Conservation (phyloP, 768 basidiomycete genomes). For the Solioccasus polychromus region DNA sequence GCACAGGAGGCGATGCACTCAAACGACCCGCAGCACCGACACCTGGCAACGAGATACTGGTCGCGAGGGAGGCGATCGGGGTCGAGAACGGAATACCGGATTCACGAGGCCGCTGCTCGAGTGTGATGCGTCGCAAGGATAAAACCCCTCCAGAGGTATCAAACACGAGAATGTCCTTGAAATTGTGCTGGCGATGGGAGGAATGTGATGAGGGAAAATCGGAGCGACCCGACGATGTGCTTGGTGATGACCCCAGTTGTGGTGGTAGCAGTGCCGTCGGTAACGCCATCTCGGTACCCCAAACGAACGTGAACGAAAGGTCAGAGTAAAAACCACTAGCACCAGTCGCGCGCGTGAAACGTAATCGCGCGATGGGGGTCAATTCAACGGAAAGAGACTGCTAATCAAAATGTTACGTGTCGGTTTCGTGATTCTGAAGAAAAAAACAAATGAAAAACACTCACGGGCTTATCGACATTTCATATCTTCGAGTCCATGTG, state of each 20-base stretch:
- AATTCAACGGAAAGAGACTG: slow-evolving; percentile 54
- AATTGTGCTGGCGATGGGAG: slow-evolving; percentile 40
- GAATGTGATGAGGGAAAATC: slow-evolving; percentile 28
- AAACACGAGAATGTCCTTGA: slow-evolving; percentile 68
- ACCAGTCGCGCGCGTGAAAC: slow-evolving; percentile 30
- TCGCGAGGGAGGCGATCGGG: slow-evolving; percentile 37
- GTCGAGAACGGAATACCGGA: slow-evolving; percentile 22
- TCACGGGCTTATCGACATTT: slow-evolving; percentile 49
- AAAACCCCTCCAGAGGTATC: slow-evolving; percentile 57
- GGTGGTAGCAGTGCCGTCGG: slow-evolving; percentile 40
- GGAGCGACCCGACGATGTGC: slow-evolving; percentile 28
- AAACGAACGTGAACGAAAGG: slow-evolving; percentile 56
- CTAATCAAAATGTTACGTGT: slow-evolving; percentile 26
- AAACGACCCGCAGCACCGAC: slow-evolving; percentile 42
- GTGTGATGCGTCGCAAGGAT: slow-evolving; percentile 49
- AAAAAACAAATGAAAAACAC: slow-evolving; percentile 13
- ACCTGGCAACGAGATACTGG: slow-evolving; percentile 62
- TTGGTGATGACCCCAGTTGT: slow-evolving; percentile 23
- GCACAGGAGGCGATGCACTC: slow-evolving; percentile 27
- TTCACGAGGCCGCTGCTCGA: slow-evolving; percentile 38
- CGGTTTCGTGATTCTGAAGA: neutral
- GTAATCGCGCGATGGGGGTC: slow-evolving; percentile 54
- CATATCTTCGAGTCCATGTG: slow-evolving; percentile 57
- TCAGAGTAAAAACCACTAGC: slow-evolving; percentile 36
- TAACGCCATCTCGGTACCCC: slow-evolving; percentile 27